Percentiles rank a stretch among this genome's conserved stretches.
phyloP scores from a whole-genome alignment of 495 filamentous ascomycete species.

The Chaetomium fimeti region DNA sequence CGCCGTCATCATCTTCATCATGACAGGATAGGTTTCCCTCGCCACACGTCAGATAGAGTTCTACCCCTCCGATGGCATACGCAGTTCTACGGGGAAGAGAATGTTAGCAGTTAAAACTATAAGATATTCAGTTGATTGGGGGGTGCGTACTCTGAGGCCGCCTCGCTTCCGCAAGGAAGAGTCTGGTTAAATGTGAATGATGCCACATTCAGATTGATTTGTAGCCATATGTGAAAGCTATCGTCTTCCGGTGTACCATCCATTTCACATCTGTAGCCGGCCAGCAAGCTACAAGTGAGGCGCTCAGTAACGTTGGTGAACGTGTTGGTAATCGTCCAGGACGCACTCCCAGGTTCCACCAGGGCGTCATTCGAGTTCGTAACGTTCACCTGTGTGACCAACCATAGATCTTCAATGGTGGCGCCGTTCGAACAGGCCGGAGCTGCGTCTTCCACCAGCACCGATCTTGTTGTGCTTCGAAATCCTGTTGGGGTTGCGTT shows the following conservation, averaged over 20 bases:
- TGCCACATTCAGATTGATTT: slow-evolving; percentile 19
- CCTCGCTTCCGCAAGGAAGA: slow-evolving; percentile 2
- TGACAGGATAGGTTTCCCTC: neutral
- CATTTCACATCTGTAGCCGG: slow-evolving; percentile 24
- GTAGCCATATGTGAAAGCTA: slow-evolving; percentile 18
- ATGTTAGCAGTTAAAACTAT: neutral
- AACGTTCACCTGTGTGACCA: slow-evolving; percentile 9
- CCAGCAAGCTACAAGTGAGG: slow-evolving; percentile 3
- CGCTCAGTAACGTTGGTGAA: slow-evolving; percentile 4
- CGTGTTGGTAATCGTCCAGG: slow-evolving; percentile 15
- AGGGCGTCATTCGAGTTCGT: slow-evolving; percentile 8
- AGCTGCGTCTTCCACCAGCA: neutral
- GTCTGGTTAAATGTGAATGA: slow-evolving; percentile 13
- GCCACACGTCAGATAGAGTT: neutral
- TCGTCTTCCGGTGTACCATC: slow-evolving; percentile 9
- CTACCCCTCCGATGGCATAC: neutral
- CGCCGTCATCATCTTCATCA: neutral
- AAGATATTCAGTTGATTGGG: no score
- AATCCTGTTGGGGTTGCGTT: neutral
- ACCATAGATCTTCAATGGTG: slow-evolving; percentile 1
- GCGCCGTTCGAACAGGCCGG: neutral
- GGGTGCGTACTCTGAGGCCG: neutral
- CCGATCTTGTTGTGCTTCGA: neutral
- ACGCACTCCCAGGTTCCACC: slow-evolving; percentile 12
- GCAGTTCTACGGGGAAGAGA: neutral